Percentiles rank a stretch among this genome's conserved stretches.
Conservation (phyloP, 2,329 filamentous ascomycete genomes). For the Trichoderma sp. region DNA sequence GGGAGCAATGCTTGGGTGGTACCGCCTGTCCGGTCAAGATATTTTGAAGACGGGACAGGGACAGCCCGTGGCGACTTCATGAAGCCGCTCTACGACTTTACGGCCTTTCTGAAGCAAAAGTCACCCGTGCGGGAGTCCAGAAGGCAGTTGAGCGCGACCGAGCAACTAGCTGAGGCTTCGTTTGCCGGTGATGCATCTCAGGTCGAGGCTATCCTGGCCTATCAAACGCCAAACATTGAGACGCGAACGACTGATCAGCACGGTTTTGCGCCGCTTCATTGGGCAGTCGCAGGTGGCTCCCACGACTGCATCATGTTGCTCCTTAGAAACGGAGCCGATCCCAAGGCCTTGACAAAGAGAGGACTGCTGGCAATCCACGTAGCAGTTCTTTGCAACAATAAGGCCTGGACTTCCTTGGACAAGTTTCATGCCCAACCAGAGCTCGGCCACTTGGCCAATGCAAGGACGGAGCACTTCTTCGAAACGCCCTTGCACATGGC, state of each 20-base stretch:
- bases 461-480: constrained; percentile 1
- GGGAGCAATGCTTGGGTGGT: neutral
- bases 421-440: neutral
- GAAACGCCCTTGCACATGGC: constrained; percentile 21
- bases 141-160: neutral
- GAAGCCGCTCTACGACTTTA: constrained; percentile 20
- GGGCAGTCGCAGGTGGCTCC: constrained; percentile 21
- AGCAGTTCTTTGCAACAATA: constrained; percentile 20
- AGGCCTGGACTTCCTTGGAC: constrained; percentile 2
- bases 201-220: neutral
- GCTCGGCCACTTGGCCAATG: neutral
- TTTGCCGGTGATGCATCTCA: constrained; percentile 4
- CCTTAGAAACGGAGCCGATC: neutral
- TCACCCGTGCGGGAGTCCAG: neutral
- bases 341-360: neutral
- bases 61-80: neutral
- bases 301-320: neutral
- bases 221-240: neutral
- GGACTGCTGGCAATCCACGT: constrained; percentile 12
- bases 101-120: neutral
- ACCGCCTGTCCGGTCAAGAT: constrained; percentile 2
- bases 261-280: constrained; percentile 20
- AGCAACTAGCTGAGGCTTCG: constrained; percentile 13
- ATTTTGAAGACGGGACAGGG: neutral
- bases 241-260: constrained; percentile 1